These are phyloP conservation scores for Colletotrichum truncatum DNA, from an alignment of 2,329 filamentous ascomycete species.

Conservation along the genomic window DNA sequence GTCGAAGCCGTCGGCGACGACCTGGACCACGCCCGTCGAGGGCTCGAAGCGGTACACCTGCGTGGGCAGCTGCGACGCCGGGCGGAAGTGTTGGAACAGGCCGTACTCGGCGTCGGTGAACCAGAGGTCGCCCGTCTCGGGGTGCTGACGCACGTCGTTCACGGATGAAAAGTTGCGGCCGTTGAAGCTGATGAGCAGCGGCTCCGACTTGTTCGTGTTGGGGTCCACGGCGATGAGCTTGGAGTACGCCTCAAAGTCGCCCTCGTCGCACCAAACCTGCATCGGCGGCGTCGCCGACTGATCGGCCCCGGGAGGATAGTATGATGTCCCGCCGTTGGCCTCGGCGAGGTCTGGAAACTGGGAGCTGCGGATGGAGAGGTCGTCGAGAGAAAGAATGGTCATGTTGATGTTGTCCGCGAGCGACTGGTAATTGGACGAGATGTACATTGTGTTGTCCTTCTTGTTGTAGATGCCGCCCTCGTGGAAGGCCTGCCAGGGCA, in stretches of 20 bases:
- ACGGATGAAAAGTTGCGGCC: slow-evolving; percentile 53
- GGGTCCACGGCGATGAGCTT: slow-evolving; percentile 29
- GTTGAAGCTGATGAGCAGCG: slow-evolving; percentile 21
- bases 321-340: slow-evolving; percentile 34
- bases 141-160: slow-evolving; percentile 56
- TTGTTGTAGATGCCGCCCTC: slow-evolving; percentile 32
- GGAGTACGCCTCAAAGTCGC: slow-evolving; percentile 19
- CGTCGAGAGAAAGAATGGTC: slow-evolving; percentile 34
- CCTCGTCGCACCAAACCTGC: slow-evolving; percentile 33
- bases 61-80: slow-evolving; percentile 50
- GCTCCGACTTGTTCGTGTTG: slow-evolving; percentile 33
- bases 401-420: slow-evolving; percentile 29
- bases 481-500: slow-evolving; percentile 31
- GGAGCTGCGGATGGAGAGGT: slow-evolving; percentile 30
- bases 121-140: slow-evolving; percentile 53
- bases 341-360: slow-evolving; percentile 33
- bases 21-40: slow-evolving; percentile 46
- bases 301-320: slow-evolving; percentile 31
- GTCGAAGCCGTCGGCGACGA: slow-evolving; percentile 57
- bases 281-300: slow-evolving; percentile 29
- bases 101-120: slow-evolving; percentile 62
- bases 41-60: slow-evolving; percentile 59
- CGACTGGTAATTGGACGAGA: slow-evolving; percentile 28
- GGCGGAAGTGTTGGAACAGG: slow-evolving; percentile 55
- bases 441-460: slow-evolving; percentile 28